Conservation (phyloP, 768 basidiomycete genomes). For the Boletellus ananiceps region DNA sequence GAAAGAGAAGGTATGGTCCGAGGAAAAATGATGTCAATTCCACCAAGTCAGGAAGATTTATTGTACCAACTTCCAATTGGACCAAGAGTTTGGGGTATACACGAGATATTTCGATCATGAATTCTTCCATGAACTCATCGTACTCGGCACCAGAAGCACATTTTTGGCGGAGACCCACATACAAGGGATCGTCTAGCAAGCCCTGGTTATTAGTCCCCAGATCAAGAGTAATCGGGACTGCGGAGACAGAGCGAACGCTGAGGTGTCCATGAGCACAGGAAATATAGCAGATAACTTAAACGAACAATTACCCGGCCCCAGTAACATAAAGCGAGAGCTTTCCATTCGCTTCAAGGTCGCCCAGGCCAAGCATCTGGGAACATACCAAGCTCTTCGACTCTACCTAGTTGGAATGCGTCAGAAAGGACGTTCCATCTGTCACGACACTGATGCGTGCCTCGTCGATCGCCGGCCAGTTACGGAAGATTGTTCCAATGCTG, state of each 20-base stretch:
- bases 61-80: constrained; percentile 66
- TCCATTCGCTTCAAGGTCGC: constrained; percentile 77
- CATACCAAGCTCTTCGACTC: constrained; percentile 36
- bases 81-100: constrained; percentile 79
- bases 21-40: constrained; percentile 59
- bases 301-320: constrained; percentile 67
- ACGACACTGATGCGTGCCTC: constrained; percentile 89
- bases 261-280: constrained; percentile 1
- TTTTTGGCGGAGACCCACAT: constrained; percentile 77
- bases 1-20: constrained; percentile 86
- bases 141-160: constrained; percentile 61
- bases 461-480: constrained; percentile 65
- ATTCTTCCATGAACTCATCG: constrained; percentile 86
- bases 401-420: background rate
- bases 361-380: constrained; percentile 85
- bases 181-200: constrained; percentile 81
- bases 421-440: constrained; percentile 63
- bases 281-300: background rate
- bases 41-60: background rate
- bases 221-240: constrained; percentile 82
- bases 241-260: constrained; percentile 72
- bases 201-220: constrained; percentile 83
- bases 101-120: constrained; percentile 78
- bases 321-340: constrained; percentile 89
- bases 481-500: constrained; percentile 62